Evolutionary conservation across 257 asterid genomes (phyloP).

Genomic region (Handroanthus guayacan): DNA sequence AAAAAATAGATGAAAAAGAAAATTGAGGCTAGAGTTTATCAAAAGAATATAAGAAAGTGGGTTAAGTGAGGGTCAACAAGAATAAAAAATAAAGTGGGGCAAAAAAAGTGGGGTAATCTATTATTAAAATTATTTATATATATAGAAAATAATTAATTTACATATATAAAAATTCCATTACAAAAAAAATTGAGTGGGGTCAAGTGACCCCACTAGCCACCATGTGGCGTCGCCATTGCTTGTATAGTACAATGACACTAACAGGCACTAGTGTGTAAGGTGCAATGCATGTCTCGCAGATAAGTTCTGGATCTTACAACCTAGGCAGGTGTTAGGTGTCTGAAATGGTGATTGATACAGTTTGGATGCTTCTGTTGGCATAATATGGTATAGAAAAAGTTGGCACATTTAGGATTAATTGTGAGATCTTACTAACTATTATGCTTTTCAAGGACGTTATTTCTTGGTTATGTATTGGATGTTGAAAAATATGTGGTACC

Average conservation of each 20-base stretch:
- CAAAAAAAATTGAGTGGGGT: too few relatives aligned
- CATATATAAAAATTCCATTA: too few relatives aligned
- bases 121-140: too few relatives aligned
- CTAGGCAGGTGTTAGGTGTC: slow-evolving; percentile 11
- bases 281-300: neutral
- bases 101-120: too few relatives aligned
- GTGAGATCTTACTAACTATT: neutral
- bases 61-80: too few relatives aligned
- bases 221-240: too few relatives aligned
- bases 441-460: neutral
- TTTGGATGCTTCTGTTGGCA: slow-evolving; percentile 8
- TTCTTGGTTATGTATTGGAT: neutral
- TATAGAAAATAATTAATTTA: too few relatives aligned
- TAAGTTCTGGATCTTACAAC: neutral
- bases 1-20: too few relatives aligned
- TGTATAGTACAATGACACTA: neutral
- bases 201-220: too few relatives aligned
- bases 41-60: too few relatives aligned
- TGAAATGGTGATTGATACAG: neutral
- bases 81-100: too few relatives aligned
- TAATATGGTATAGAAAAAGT: neutral
- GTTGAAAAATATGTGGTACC: neutral
- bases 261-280: neutral
- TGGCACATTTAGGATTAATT: neutral
- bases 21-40: too few relatives aligned